Evolutionary conservation across 805 yeast species (phyloP), one percentile per base, ranked within the genome.

Genomic region (Pichia californica): DNA sequence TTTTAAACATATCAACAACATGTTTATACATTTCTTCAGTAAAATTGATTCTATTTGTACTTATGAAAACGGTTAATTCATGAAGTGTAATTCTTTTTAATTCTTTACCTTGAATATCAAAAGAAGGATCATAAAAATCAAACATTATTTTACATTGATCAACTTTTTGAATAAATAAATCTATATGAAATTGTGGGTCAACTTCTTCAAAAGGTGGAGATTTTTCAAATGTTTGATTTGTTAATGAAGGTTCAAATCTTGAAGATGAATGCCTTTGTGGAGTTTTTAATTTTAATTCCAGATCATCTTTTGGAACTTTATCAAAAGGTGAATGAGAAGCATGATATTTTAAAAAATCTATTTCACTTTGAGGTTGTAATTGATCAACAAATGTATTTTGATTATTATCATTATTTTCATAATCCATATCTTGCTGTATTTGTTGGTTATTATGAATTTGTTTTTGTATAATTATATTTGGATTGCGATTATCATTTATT

Each of bases 111-210:
- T 83, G 80, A 41, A 88, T 78, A 63, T 93, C 97, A 45, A 81
- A 81, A 13, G 95, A 83, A 7, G 97, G 95, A 64, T 93, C 98
- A 56, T 78, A 77, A 60, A 93, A 93, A 68, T 93, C 96, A 69
- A 91, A 93, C 69, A 93, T 79, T 21, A 88, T 81, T 61, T 87
- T 88, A 70, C 98, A 91, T 66, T 93, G 99, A 56, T 88, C 95
- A 40, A 91, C 81, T 59, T 93, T 93, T 54, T 83, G 83, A 42
- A 88, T 67, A 57, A 93, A 93, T 48, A 93, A 72, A 23, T 80
- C 83, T 40, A 81, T 77, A 58, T 87, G 91, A 49, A 80, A 87
- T 18, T 88, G 83, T 4, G 85, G 76, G 23, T 69, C 68, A 18
- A 89, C 95, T 55, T 89, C 96, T 52, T 87, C 89, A 59, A 91